Percentiles rank a stretch among this genome's conserved stretches.
phyloP scores from a whole-genome alignment of 75 land plant genomes.

The Pseudotsuga menziesii region DNA sequence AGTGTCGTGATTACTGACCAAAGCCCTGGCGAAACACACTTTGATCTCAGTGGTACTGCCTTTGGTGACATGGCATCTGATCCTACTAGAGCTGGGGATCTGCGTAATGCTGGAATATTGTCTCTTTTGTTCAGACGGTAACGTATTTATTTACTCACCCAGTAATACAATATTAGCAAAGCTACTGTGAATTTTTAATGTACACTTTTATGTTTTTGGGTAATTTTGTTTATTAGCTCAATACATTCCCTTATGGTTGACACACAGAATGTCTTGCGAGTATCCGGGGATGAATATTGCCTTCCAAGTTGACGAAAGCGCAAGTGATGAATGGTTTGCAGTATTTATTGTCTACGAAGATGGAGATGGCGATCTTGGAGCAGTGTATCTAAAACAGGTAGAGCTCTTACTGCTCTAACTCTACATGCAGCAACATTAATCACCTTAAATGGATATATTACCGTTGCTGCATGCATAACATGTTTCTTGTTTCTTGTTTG shows the following conservation, averaged over 20 bases:
- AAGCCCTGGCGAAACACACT: slow-evolving; percentile 52
- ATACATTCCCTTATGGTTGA: too few species aligned
- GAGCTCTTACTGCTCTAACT: background rate
- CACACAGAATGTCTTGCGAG: slow-evolving; percentile 23
- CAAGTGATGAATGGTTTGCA: slow-evolving; percentile 74
- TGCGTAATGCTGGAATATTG: slow-evolving; percentile 38
- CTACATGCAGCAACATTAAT: too few species aligned
- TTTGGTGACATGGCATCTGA: slow-evolving; percentile 53
- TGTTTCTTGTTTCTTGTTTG: background rate
- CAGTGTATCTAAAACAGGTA: slow-evolving; percentile 8
- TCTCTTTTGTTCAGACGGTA: slow-evolving; percentile 35
- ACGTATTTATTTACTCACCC: background rate
- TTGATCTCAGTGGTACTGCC: slow-evolving; percentile 67
- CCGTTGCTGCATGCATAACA: too few species aligned
- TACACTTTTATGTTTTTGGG: too few species aligned
- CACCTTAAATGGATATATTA: too few species aligned
- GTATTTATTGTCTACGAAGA: slow-evolving; percentile 39
- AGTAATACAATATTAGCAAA: too few species aligned
- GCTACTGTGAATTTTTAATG: too few species aligned
- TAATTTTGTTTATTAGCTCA: too few species aligned
- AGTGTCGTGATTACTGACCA: slow-evolving; percentile 42
- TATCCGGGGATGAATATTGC: slow-evolving; percentile 66
- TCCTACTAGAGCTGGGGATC: slow-evolving; percentile 19
- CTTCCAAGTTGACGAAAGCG: slow-evolving; percentile 72
- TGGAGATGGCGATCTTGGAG: slow-evolving; percentile 27